Conservation (phyloP, 257 asterid species). For the Handroanthus guayacan region DNA sequence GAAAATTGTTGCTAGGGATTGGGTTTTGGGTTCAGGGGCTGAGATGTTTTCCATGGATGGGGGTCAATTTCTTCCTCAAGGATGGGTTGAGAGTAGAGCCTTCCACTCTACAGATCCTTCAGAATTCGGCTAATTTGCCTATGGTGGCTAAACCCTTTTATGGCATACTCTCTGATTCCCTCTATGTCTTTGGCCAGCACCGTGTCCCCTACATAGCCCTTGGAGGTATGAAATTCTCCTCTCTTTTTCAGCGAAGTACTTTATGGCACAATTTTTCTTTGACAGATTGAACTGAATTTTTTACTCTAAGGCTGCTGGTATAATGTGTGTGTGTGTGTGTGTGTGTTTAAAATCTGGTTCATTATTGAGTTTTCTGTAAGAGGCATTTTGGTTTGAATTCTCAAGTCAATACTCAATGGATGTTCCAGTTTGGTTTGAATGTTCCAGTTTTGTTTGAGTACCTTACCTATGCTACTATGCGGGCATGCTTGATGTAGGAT, state of each 20-base stretch:
- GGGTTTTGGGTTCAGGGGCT: constrained; percentile 93
- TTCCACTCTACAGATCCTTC: constrained; percentile 89
- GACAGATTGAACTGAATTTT: constrained; percentile 8
- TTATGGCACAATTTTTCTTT: not conserved
- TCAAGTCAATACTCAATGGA: not conserved
- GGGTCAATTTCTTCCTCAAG: constrained; percentile 83
- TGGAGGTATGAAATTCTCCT: constrained; percentile 62
- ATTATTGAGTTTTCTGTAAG: not conserved
- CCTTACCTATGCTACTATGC: too few species aligned
- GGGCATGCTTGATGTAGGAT: too few species aligned
- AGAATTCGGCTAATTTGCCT: constrained; percentile 87
- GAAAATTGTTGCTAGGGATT: constrained; percentile 78
- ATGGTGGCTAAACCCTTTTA: constrained; percentile 95
- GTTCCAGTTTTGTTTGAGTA: too few species aligned
- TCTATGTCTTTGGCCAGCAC: constrained; percentile 86
- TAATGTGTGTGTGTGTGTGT: too few species aligned
- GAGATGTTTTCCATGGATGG: constrained; percentile 98
- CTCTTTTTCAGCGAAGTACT: not conserved
- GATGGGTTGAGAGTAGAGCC: constrained; percentile 86
- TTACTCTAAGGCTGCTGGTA: not conserved
- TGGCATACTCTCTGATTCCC: constrained; percentile 87
- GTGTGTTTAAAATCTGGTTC: too few species aligned
- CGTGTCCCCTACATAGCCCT: constrained; percentile 89
- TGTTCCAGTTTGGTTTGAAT: too few species aligned
- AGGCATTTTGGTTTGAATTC: not conserved